phyloP scores from a whole-genome alignment of 495 filamentous ascomycete genomes.

The Podospora pseudoanserina region DNA sequence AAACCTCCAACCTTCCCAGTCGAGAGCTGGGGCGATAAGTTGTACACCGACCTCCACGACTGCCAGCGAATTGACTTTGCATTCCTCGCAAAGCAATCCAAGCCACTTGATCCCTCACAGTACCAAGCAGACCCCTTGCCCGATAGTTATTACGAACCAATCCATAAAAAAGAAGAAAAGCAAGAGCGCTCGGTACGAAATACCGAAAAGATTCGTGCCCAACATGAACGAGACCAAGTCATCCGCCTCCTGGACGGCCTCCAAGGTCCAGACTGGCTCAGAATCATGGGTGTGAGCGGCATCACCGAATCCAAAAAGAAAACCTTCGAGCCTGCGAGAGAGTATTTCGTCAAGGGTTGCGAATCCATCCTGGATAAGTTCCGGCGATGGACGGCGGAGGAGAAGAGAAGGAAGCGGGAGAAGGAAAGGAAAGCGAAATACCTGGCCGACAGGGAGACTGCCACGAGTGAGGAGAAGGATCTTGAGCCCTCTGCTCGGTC shows the following conservation, averaged over 20 bases:
- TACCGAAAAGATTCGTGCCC: slow-evolving; percentile 83
- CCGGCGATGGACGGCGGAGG: slow-evolving; percentile 80
- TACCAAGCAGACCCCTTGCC: slow-evolving; percentile 60
- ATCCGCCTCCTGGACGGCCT: slow-evolving; percentile 83
- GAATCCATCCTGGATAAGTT: slow-evolving; percentile 81
- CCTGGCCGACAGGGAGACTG: slow-evolving; percentile 26
- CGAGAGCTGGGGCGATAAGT: slow-evolving; percentile 44
- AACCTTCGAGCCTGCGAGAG: slow-evolving; percentile 78
- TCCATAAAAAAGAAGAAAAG: slow-evolving; percentile 76
- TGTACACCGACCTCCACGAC: slow-evolving; percentile 50
- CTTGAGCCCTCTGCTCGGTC: slow-evolving; percentile 14
- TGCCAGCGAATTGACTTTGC: slow-evolving; percentile 55
- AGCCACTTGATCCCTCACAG: slow-evolving; percentile 22
- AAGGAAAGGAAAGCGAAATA: slow-evolving; percentile 53
- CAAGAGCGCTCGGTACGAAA: slow-evolving; percentile 91
- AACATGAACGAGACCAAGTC: slow-evolving; percentile 87
- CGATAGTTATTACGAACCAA: slow-evolving; percentile 62
- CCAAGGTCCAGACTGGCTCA: slow-evolving; percentile 88
- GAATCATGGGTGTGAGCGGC: slow-evolving; percentile 85
- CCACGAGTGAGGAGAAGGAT: slow-evolving; percentile 16
- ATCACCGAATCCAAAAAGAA: slow-evolving; percentile 79
- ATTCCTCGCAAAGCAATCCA: slow-evolving; percentile 33
- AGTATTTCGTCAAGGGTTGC: slow-evolving; percentile 78
- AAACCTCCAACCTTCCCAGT: slow-evolving; percentile 32
- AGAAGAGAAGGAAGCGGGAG: slow-evolving; percentile 71